Conservation (phyloP, 148 eudicot species). For the Nyssa sinensis region DNA sequence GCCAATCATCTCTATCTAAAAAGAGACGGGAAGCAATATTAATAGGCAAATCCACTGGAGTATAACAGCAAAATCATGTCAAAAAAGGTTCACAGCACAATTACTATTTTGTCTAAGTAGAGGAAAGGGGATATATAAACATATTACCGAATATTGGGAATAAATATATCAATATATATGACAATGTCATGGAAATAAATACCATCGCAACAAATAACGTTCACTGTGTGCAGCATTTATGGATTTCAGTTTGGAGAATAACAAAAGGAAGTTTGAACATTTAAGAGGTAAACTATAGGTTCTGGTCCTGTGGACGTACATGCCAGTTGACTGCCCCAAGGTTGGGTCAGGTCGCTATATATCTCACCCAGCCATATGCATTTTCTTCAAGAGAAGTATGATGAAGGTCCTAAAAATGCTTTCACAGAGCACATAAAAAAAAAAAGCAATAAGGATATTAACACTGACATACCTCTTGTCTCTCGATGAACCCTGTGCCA, state of each 20-base stretch:
- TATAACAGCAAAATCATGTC: neutral
- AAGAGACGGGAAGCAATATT: too few relatives aligned
- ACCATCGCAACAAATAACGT: neutral
- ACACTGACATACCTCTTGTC: conserved; percentile 65
- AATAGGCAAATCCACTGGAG: too few relatives aligned
- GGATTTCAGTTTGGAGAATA: neutral
- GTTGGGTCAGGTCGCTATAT: too few relatives aligned
- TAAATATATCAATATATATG: too few relatives aligned
- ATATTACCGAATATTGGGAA: neutral
- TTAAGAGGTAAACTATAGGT: neutral
- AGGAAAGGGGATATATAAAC: neutral
- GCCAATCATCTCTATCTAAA: too few relatives aligned
- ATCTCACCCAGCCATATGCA: too few relatives aligned
- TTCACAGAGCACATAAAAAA: neutral
- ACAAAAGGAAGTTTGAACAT: neutral
- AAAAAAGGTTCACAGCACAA: neutral
- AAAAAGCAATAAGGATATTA: neutral
- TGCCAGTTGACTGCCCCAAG: too few relatives aligned
- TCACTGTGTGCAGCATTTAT: neutral
- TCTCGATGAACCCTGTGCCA: conserved; percentile 82
- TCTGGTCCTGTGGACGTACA: too few relatives aligned
- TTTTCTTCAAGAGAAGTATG: neutral
- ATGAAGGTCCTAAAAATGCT: neutral
- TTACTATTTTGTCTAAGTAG: neutral
- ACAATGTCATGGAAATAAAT: too few relatives aligned